phyloP scores from a whole-genome alignment of 2,329 filamentous ascomycete genomes.

The Mollisiaceae sp. region DNA sequence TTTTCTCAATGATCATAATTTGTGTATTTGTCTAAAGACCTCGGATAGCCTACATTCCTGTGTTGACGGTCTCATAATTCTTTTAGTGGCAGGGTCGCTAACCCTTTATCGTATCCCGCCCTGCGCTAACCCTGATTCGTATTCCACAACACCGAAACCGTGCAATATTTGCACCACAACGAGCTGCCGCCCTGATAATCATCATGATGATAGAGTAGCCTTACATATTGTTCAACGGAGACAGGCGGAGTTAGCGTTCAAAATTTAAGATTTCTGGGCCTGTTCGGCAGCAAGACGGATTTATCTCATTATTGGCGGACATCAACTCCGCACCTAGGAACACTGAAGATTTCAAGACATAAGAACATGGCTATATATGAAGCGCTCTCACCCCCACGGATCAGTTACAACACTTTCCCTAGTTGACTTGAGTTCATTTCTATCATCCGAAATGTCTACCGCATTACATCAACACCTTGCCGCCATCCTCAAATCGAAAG shows the following conservation, averaged over 20 bases:
- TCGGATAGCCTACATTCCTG: too few species aligned
- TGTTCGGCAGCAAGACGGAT: not conserved
- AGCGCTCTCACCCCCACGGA: not conserved
- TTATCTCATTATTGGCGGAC: not conserved
- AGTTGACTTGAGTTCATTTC: not conserved
- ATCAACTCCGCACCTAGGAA: not conserved
- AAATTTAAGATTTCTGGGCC: not conserved
- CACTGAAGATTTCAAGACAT: not conserved
- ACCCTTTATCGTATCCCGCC: not conserved
- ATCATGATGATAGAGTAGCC: not conserved
- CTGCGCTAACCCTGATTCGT: not conserved
- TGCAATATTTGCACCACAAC: not conserved
- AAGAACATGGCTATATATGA: not conserved
- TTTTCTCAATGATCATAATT: too few species aligned
- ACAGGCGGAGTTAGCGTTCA: not conserved
- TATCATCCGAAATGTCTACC: not conserved
- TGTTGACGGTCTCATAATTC: too few species aligned
- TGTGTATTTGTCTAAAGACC: too few species aligned
- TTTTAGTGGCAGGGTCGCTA: not conserved
- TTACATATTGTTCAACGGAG: not conserved
- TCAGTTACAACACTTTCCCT: not conserved
- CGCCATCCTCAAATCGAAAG: constrained; percentile 13
- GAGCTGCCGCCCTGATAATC: not conserved
- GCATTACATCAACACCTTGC: constrained; percentile 9
- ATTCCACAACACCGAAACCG: not conserved